A percentile compares a stretch with the other conserved stretches of the same genome.
Conservation (phyloP, 805 yeast genomes). For the Ogataea haglerorum region DNA sequence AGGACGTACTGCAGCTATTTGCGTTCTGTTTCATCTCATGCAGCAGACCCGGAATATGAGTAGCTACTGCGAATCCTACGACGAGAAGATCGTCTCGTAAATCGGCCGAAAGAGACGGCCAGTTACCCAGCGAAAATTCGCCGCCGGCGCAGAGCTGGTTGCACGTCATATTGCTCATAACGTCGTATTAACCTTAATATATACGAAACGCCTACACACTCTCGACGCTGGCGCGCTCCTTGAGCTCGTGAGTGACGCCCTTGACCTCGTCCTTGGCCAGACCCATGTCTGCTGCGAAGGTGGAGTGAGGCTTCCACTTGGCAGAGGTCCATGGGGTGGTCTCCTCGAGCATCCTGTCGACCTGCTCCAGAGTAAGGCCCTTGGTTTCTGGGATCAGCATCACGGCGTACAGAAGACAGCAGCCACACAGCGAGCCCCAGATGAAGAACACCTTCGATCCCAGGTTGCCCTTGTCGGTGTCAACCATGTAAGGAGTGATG, state of each 20-base stretch:
- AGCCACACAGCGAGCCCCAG: slow-evolving; percentile 52
- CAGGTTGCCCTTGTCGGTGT: slow-evolving; percentile 56
- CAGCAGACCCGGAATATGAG: too few relatives aligned
- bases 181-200: slow-evolving; percentile 1
- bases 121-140: too few relatives aligned
- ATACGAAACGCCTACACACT: slow-evolving; percentile 10
- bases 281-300: slow-evolving; percentile 30
- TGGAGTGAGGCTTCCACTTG: slow-evolving; percentile 35
- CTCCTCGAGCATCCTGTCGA: slow-evolving; percentile 47
- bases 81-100: too few relatives aligned
- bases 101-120: too few relatives aligned
- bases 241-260: slow-evolving; percentile 14
- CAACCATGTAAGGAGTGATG: slow-evolving; percentile 71
- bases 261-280: slow-evolving; percentile 23
- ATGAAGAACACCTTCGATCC: slow-evolving; percentile 67
- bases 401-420: slow-evolving; percentile 62
- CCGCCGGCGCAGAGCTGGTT: too few relatives aligned
- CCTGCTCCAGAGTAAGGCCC: slow-evolving; percentile 80
- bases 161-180: neutral
- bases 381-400: slow-evolving; percentile 75
- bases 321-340: slow-evolving; percentile 34
- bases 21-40: too few relatives aligned
- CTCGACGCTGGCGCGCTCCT: slow-evolving; percentile 17
- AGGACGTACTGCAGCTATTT: too few relatives aligned
- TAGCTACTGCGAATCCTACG: too few relatives aligned